phyloP scores from a whole-genome alignment of 305 asterid species.

The Coffea humblotiana region DNA sequence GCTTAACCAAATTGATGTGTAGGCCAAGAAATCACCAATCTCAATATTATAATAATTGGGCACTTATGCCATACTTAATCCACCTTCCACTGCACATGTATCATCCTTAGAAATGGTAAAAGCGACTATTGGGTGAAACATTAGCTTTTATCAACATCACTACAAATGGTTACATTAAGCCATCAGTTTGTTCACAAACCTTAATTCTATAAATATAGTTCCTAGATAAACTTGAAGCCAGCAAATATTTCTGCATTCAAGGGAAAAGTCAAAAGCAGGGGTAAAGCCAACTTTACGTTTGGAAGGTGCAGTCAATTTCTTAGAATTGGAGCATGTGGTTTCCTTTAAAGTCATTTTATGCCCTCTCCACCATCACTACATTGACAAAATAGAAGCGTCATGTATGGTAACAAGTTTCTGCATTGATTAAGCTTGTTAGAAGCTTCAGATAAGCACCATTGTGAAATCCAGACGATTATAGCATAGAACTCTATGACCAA shows the following conservation, averaged over 20 bases:
- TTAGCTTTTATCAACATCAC: too few species aligned
- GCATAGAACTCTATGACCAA: background rate
- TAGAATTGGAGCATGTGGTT: background rate
- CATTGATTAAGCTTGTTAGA: background rate
- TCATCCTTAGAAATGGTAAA: too few species aligned
- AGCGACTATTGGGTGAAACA: background rate
- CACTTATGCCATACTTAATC: too few species aligned
- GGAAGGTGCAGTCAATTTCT: background rate
- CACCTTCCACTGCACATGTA: too few species aligned
- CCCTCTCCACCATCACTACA: background rate
- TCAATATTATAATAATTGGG: too few species aligned
- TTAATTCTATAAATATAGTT: too few species aligned
- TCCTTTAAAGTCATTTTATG: background rate
- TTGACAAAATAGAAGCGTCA: background rate
- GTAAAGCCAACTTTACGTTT: background rate
- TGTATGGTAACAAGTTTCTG: background rate
- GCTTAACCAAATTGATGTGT: background rate
- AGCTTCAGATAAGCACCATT: background rate
- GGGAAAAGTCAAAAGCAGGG: background rate
- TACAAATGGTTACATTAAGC: too few species aligned
- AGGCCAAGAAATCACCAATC: background rate
- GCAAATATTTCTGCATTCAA: background rate
- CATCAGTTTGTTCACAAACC: background rate
- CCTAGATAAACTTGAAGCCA: background rate
- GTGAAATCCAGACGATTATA: background rate